These are phyloP conservation scores for Penicillium sp. DNA, from an alignment of 2,329 filamentous ascomycete genomes.

Conservation along the genomic window DNA sequence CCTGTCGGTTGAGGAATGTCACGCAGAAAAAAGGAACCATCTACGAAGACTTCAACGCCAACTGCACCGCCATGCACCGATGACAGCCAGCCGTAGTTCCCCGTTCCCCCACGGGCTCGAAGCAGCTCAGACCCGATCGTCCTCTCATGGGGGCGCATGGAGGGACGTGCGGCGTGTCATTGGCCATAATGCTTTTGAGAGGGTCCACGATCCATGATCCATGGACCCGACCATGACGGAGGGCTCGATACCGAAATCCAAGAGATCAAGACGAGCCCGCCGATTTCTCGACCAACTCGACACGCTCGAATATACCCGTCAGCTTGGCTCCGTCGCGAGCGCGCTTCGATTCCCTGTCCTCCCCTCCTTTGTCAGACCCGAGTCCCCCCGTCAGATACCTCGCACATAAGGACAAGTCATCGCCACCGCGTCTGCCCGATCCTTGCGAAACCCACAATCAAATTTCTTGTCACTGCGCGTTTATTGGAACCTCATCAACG, in stretches of 20 bases:
- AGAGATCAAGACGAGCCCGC: neutral
- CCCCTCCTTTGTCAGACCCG: neutral
- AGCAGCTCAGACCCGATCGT: slow-evolving; percentile 8
- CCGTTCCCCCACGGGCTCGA: slow-evolving; percentile 21
- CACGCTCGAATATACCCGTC: neutral
- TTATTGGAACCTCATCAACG: neutral
- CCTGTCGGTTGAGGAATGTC: neutral
- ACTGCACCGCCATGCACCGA: neutral
- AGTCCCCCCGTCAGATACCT: neutral
- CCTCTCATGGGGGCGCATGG: slow-evolving; percentile 40
- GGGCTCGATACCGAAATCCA: slow-evolving; percentile 9
- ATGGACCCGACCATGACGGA: slow-evolving; percentile 10
- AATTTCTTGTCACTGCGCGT: slow-evolving; percentile 14
- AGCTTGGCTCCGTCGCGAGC: neutral
- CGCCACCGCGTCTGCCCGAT: slow-evolving; percentile 20
- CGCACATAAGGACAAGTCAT: slow-evolving; percentile 16
- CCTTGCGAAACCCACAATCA: slow-evolving; percentile 19
- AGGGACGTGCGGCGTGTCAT: slow-evolving; percentile 38
- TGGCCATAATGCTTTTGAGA: slow-evolving; percentile 25
- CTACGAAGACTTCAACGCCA: neutral
- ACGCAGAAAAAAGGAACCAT: neutral
- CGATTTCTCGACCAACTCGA: neutral
- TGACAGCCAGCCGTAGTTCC: neutral
- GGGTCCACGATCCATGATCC: slow-evolving; percentile 22
- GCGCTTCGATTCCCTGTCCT: neutral